These are phyloP conservation scores for Ganoderma resinaceum DNA, from an alignment of 1,284 basidiomycete species.

Conservation along the genomic window DNA sequence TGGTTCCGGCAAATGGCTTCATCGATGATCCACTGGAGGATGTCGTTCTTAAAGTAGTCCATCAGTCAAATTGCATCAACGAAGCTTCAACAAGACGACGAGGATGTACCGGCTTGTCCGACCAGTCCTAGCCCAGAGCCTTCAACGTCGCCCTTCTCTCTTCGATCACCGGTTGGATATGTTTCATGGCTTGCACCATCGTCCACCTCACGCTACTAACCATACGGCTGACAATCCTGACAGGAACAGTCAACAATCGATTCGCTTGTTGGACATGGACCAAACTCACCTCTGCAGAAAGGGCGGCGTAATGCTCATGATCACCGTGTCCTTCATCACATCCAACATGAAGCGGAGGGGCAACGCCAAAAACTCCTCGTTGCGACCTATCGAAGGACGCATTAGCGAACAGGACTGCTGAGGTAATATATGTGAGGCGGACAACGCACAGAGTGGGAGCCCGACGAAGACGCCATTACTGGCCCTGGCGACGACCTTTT, in stretches of 20 bases:
- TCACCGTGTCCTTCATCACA: slow-evolving; percentile 13
- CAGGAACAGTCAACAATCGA: background rate
- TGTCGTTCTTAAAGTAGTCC: slow-evolving; percentile 29
- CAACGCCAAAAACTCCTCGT: slow-evolving; percentile 30
- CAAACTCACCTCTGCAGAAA: slow-evolving; percentile 39
- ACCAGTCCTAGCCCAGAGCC: slow-evolving; percentile 31
- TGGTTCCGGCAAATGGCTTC: slow-evolving; percentile 26
- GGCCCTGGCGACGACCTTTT: slow-evolving; percentile 34
- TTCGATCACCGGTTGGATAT: slow-evolving; percentile 30
- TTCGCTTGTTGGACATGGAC: too few relatives aligned
- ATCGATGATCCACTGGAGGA: slow-evolving; percentile 39
- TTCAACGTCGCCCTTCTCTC: slow-evolving; percentile 26
- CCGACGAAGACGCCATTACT: slow-evolving; percentile 41
- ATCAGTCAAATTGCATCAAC: too few relatives aligned
- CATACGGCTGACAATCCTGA: background rate
- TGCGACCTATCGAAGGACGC: slow-evolving; percentile 26
- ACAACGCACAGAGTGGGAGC: slow-evolving; percentile 33
- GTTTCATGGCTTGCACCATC: background rate
- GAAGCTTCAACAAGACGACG: too few relatives aligned
- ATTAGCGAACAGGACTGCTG: background rate
- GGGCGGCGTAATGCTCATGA: slow-evolving; percentile 36
- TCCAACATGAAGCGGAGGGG: slow-evolving; percentile 20
- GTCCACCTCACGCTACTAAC: slow-evolving; percentile 8
- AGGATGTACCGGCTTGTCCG: slow-evolving; percentile 34
- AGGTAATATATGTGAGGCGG: too few relatives aligned